Conservation (phyloP, 306 rosid genomes). For the Sesbania bispinosa region DNA sequence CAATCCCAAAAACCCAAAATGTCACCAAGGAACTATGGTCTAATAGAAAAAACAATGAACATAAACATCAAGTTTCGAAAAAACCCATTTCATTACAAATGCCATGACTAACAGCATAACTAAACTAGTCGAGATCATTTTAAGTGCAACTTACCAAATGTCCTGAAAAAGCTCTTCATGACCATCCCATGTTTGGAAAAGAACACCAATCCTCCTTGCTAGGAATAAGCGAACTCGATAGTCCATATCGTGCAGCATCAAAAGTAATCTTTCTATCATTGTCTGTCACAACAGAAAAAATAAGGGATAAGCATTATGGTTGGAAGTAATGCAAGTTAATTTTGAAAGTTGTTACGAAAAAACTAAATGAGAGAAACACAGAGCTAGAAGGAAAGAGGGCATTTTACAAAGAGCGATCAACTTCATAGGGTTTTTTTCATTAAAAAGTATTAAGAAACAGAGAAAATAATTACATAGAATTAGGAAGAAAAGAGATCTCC, state of each 20-base stretch:
- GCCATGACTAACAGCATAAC: neutral
- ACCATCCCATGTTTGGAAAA: slow-evolving; percentile 96
- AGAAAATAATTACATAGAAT: neutral
- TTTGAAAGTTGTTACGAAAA: neutral
- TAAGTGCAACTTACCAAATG: slow-evolving; percentile 63
- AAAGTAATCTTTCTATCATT: slow-evolving; percentile 64
- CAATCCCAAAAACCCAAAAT: neutral
- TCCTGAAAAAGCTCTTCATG: slow-evolving; percentile 87
- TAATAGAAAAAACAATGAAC: neutral
- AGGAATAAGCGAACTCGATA: slow-evolving; percentile 79
- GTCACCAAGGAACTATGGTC: neutral
- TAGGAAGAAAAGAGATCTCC: neutral
- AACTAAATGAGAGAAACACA: slow-evolving; percentile 2
- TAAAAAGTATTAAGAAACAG: no score
- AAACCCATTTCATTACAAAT: neutral
- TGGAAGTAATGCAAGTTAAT: neutral
- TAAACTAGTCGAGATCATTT: neutral
- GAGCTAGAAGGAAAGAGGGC: neutral
- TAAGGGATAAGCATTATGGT: slow-evolving; percentile 15
- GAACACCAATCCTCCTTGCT: slow-evolving; percentile 73
- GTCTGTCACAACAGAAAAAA: slow-evolving; percentile 41
- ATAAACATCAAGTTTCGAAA: neutral
- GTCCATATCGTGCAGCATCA: slow-evolving; percentile 75
- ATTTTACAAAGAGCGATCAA: neutral
- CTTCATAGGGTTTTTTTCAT: neutral